A percentile compares a stretch with the other conserved stretches of the same genome.
These are phyloP conservation scores for Abrus pulchellus DNA, from an alignment of 306 rosid species.

Conservation along the genomic window DNA sequence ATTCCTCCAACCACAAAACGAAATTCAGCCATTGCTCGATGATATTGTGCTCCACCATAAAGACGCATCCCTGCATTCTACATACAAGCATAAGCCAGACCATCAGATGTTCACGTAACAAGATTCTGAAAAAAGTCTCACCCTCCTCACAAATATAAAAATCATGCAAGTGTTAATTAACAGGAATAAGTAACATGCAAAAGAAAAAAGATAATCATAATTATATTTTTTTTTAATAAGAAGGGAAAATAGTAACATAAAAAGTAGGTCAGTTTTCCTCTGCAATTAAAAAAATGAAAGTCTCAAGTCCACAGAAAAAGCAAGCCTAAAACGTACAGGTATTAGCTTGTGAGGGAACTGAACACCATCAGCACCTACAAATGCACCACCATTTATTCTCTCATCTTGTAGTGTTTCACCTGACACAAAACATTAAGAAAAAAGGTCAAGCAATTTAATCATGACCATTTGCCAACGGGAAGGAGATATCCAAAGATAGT, in stretches of 20 bases:
- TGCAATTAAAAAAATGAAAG: constrained; percentile 12
- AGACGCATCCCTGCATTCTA: constrained; percentile 99
- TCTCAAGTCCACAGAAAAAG: constrained; percentile 17
- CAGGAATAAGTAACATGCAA: neutral
- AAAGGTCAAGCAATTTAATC: constrained; percentile 34
- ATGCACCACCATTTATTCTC: constrained; percentile 90
- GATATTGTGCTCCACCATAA: constrained; percentile 99
- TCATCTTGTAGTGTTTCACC: constrained; percentile 97
- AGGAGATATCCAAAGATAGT: constrained; percentile 35
- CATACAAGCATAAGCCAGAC: constrained; percentile 38
- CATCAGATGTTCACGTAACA: constrained; percentile 39
- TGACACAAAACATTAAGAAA: constrained; percentile 44
- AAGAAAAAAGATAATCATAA: constrained; percentile 28
- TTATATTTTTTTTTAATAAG: neutral
- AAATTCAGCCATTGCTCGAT: constrained; percentile 99
- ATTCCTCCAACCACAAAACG: constrained; percentile 98
- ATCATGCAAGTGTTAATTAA: constrained; percentile 19
- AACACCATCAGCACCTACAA: constrained; percentile 81
- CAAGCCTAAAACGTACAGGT: constrained; percentile 68
- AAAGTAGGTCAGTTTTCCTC: neutral
- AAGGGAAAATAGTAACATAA: constrained; percentile 18
- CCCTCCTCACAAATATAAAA: constrained; percentile 17
- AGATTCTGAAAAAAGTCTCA: constrained; percentile 28
- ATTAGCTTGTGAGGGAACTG: constrained; percentile 94
- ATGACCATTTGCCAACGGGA: constrained; percentile 26